A percentile compares a stretch with the other conserved stretches of the same genome.
Evolutionary conservation across 352 stramenopile species (phyloP).

Genomic region (Salisapilia sapeloensis): DNA sequence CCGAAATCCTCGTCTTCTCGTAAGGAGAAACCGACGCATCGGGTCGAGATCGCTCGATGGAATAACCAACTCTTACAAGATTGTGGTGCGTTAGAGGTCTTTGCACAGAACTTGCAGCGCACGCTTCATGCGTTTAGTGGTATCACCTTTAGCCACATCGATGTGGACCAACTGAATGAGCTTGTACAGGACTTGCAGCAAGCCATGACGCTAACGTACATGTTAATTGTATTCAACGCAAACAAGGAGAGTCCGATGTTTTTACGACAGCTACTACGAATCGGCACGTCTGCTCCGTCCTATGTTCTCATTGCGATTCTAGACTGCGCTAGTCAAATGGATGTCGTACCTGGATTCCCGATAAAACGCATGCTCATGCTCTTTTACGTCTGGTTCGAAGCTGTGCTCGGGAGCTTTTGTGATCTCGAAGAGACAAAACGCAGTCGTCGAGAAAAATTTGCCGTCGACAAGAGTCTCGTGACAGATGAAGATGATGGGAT

Average conservation of each 20-base stretch:
- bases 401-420: constrained; percentile 29
- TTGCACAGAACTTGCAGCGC: constrained; percentile 33
- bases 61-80: constrained; percentile 67
- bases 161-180: constrained; percentile 40
- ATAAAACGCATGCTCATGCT: constrained; percentile 65
- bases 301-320: constrained; percentile 50
- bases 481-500: constrained; percentile 31
- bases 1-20: constrained; percentile 4
- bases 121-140: constrained; percentile 46
- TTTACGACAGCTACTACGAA: constrained; percentile 44
- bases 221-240: constrained; percentile 59
- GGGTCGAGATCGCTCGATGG: constrained; percentile 23
- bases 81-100: constrained; percentile 46
- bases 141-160: constrained; percentile 59
- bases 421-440: constrained; percentile 35
- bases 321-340: constrained; percentile 51
- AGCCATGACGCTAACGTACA: constrained; percentile 62
- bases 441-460: constrained; percentile 19
- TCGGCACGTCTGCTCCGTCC: constrained; percentile 34
- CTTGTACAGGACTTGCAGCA: constrained; percentile 53
- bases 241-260: constrained; percentile 44
- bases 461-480: constrained; percentile 16
- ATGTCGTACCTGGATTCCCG: constrained; percentile 53
- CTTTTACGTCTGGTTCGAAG: constrained; percentile 47
- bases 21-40: constrained; percentile 2